A percentile compares a stretch with the other conserved stretches of the same genome.
Evolutionary conservation across 1,139 yeast species (phyloP).

Genomic region (Suhomyces taliae): DNA sequence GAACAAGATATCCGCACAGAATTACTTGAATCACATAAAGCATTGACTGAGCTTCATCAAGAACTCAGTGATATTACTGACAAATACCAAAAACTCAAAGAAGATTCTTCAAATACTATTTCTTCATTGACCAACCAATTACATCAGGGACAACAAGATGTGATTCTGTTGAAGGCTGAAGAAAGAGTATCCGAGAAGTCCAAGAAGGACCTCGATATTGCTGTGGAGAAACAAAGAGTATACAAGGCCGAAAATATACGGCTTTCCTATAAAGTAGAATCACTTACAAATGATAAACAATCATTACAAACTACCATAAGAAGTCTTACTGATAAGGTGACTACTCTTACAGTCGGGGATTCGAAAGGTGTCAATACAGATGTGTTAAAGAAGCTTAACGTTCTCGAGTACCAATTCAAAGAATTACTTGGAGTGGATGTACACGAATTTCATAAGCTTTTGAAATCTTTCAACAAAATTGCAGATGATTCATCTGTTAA

Average conservation of each 20-base stretch:
- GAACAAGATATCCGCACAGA: conserved; percentile 12
- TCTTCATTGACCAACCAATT: conserved; percentile 31
- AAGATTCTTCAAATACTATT: conserved; percentile 28
- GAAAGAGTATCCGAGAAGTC: conserved; percentile 28
- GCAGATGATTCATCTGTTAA: conserved; percentile 58
- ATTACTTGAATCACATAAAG: conserved; percentile 24
- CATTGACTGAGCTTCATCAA: conserved; percentile 22
- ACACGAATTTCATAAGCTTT: conserved; percentile 40
- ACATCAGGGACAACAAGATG: conserved; percentile 29
- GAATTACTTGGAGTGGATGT: conserved; percentile 41
- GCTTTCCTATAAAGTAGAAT: conserved; percentile 42
- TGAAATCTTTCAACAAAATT: conserved; percentile 52
- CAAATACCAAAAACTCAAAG: conserved; percentile 24
- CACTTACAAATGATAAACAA: conserved; percentile 38
- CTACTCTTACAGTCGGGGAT: conserved; percentile 21
- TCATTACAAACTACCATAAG: conserved; percentile 32
- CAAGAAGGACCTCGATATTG: conserved; percentile 40
- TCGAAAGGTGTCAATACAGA: conserved; percentile 16
- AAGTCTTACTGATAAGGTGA: conserved; percentile 33
- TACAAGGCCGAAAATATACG: conserved; percentile 52
- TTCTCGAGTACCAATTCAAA: conserved; percentile 38
- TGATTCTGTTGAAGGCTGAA: conserved; percentile 21
- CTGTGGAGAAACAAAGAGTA: conserved; percentile 49
- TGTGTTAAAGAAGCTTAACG: conserved; percentile 18
- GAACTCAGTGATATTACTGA: conserved; percentile 23